A percentile compares a stretch with the other conserved stretches of the same genome.
These are phyloP conservation scores for Filobasidium uniguttulatum DNA, from an alignment of 1,284 basidiomycete species.

Conservation along the genomic window DNA sequence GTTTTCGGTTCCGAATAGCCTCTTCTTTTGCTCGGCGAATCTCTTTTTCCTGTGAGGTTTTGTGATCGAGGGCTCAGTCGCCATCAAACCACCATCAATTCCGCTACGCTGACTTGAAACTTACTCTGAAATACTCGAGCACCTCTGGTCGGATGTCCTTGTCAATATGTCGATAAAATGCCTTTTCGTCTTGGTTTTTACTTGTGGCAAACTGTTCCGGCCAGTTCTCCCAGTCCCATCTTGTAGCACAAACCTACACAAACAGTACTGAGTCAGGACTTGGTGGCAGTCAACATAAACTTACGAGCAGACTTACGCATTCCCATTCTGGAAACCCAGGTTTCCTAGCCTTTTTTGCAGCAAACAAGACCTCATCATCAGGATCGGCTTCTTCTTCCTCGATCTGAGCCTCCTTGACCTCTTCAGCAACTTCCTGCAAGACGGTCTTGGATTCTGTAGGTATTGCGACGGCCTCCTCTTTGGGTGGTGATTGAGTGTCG, in stretches of 20 bases:
- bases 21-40: slow-evolving; percentile 36
- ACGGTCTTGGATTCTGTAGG: background rate
- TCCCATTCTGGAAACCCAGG: slow-evolving; percentile 39
- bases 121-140: slow-evolving; percentile 34
- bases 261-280: background rate
- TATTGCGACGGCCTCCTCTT: too few species aligned
- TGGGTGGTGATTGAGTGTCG: too few species aligned
- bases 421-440: background rate
- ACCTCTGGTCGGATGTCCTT: slow-evolving; percentile 38
- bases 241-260: slow-evolving; percentile 39
- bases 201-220: slow-evolving; percentile 39
- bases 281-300: background rate
- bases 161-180: slow-evolving; percentile 36
- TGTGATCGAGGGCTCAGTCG: too few species aligned
- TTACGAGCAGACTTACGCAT: slow-evolving; percentile 26
- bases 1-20: slow-evolving; percentile 40
- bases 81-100: background rate
- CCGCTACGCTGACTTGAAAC: slow-evolving; percentile 5
- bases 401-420: slow-evolving; percentile 3
- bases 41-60: slow-evolving; percentile 26
- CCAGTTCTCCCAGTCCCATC: slow-evolving; percentile 40
- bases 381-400: slow-evolving; percentile 8
- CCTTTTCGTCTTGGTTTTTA: slow-evolving; percentile 40
- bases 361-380: slow-evolving; percentile 1
- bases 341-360: slow-evolving; percentile 22